phyloP scores from a whole-genome alignment of 192 early-diverging fungal species.

The Cetraspora pellucida region DNA sequence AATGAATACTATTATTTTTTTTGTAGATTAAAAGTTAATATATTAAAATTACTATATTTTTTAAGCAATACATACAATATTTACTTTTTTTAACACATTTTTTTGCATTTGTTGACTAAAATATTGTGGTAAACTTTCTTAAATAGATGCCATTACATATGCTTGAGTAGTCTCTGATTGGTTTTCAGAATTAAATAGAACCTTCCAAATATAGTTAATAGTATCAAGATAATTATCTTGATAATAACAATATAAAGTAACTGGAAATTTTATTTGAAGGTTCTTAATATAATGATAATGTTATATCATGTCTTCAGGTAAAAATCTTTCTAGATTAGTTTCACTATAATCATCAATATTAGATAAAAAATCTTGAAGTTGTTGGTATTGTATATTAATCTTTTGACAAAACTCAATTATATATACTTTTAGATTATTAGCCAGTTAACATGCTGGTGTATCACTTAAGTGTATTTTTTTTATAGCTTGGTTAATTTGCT shows the following conservation, averaged over 20 bases:
- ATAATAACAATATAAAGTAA: not conserved
- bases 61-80: not conserved
- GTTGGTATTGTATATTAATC: not conserved
- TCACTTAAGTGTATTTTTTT: not conserved
- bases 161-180: not conserved
- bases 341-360: not conserved
- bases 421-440: not conserved
- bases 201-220: not conserved
- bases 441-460: not conserved
- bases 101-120: not conserved
- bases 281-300: not conserved
- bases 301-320: not conserved
- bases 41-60: not conserved
- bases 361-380: not conserved
- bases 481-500: not conserved
- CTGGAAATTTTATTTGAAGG: not conserved
- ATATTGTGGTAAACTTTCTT: constrained; percentile 1
- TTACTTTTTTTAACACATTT: not conserved
- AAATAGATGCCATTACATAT: not conserved
- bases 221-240: not conserved
- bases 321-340: constrained; percentile 1
- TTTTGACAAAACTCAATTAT: not conserved
- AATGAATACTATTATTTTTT: not conserved
- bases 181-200: not conserved
- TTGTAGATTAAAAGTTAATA: not conserved